phyloP scores from a whole-genome alignment of 1,284 basidiomycete species.

The Trichosporon coremiiforme region DNA sequence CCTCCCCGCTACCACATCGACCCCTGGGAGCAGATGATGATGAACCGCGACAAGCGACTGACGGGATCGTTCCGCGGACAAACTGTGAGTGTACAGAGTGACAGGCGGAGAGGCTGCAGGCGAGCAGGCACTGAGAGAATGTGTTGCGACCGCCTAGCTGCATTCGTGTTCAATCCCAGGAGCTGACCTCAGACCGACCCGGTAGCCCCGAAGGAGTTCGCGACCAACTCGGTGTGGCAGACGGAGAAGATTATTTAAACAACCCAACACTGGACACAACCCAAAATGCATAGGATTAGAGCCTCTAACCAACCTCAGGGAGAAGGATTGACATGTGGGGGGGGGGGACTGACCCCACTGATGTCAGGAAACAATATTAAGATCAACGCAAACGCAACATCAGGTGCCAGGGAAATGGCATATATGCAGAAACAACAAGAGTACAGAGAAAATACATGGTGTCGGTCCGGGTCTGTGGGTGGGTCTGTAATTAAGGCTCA shows the following conservation, averaged over 20 bases:
- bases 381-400: background rate
- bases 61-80: slow-evolving; percentile 88
- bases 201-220: slow-evolving; percentile 70
- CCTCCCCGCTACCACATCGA: slow-evolving; percentile 80
- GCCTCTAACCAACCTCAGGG: background rate
- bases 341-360: no score
- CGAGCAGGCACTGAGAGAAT: background rate
- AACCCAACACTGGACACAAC: slow-evolving; percentile 7
- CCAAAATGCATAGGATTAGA: slow-evolving; percentile 31
- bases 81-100: slow-evolving; percentile 62
- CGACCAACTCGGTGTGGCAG: slow-evolving; percentile 76
- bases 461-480: background rate
- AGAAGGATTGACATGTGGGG: background rate
- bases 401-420: background rate
- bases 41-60: slow-evolving; percentile 80
- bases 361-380: background rate
- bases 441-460: slow-evolving; percentile 11
- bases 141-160: background rate
- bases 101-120: background rate
- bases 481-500: background rate
- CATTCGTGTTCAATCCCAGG: background rate
- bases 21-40: slow-evolving; percentile 92
- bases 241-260: slow-evolving; percentile 59
- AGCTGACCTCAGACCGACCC: slow-evolving; percentile 65
- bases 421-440: slow-evolving; percentile 18